Evolutionary conservation across 495 filamentous ascomycete species (phyloP), one percentile per base, ranked within the genome.

Genomic region (Hypoxylon subgilvum): DNA sequence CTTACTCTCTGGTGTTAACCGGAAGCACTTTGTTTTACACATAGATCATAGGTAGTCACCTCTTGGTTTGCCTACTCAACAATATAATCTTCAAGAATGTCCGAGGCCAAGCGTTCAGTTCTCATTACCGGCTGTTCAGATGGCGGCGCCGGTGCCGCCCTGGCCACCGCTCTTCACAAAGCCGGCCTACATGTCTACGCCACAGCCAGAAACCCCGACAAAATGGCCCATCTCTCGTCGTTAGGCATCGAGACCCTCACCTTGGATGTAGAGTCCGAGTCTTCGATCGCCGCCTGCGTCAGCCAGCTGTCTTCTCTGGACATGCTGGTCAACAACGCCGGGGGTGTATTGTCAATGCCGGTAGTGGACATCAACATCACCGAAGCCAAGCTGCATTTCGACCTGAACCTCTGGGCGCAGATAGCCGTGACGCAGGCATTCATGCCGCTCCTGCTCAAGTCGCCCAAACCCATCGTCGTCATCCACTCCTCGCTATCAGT

Each of bases 251-350:
- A 69, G n/a, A 49, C 71, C 9, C 25, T 79, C 16, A 28, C 40
- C 3, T 63, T 78, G 0, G 74, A 77, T 19, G 67, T 71, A 2
- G 61, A 61, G 13, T 69, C 67, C 1, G 28, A 50, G 9, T 50
- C 56, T 17, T 73, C 73, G 3, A 69, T 76, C 18, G 32, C 23
- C 6, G 14, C 17, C 27, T 55, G 52, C 16, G 57, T 25, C 1
- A 23, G 4, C 2, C 60, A 62, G 2, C 69, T 76, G 10, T 57
- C 69, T 9, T 63, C 58, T 14, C 69, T 83, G 3, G 71, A 77
- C 36, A 66, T 75, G 23, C 67, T 83, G 3, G 67, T 82, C 16
- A 82, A 82, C 46, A 82, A 82, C 55, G 76, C 77, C 44, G 79
- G 75, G 5, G 19, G 22, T 45, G 45, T 18, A 67, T 66, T 17